Base-by-base conservation (phyloP, 1,284 basidiomycete species). In the Ceratobasidium sp. region DNA sequence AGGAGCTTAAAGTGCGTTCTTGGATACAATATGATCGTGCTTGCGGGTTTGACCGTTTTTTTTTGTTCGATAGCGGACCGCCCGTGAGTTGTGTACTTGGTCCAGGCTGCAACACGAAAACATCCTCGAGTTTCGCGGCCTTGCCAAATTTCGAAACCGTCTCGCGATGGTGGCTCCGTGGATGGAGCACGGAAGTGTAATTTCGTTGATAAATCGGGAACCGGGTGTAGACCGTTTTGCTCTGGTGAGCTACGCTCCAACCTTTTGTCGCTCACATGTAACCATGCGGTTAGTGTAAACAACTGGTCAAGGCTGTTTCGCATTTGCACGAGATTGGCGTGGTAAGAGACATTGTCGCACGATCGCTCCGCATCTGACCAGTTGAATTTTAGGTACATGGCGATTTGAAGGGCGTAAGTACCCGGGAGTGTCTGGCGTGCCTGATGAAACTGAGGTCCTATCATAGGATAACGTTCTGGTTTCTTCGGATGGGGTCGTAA, bases 341-440 rank as follows among this genome's bases (percentile, higher is more conserved):
- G 63, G 63, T 67, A n/a, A 64, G 62, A 28, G 11, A 49, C 16
- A 6, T 30, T 30, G 18, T 46, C 30, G 1, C 14, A 18, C 9
- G 23, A 23, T 14, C 18, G 14, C 5, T 25, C 7, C 36, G 23
- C 33, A 33, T 12, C 42, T 63, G 12, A 49, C 11, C 9, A 49
- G 11, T 18, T 9, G 25, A 33, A 16, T 11, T n/a, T 8, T 42
- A 63, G 62, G 33, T 64, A 21, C 63, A 67, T 23, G 63, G 63
- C 6, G 63, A 67, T n/a, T 53, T 67, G 9, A 67, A 67, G 51
- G 63, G 63, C 11, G 63, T 67, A 53, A 23, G 63, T 67, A 14
- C 7, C 28, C 23, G 30, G 6, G 0, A 33, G 21, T n/a, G 28
- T 60, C 16, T 56, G 11, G 6, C 36, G 38, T 18, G 28, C 11